Evolutionary conservation across 768 basidiomycete genomes (phyloP).

Genomic region (Mycena epipterygia): DNA sequence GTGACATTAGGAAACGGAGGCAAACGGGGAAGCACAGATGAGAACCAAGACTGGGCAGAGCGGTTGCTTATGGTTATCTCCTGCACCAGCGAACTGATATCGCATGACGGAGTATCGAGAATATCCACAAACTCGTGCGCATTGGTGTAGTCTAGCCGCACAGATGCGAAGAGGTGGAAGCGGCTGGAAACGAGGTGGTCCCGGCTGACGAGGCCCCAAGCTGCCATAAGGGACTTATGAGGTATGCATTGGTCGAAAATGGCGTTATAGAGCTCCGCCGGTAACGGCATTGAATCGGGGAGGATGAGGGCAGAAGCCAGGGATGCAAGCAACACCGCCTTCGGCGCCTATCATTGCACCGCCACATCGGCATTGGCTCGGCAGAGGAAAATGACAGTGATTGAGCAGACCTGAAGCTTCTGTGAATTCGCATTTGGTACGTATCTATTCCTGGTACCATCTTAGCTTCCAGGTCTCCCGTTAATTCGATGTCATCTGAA

Average conservation of each 20-base stretch:
- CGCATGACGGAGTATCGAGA: neutral
- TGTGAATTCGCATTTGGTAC: no score
- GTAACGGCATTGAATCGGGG: conserved; percentile 4
- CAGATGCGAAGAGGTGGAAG: conserved; percentile 6
- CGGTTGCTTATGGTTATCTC: neutral
- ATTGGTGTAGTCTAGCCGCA: neutral
- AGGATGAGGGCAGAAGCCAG: no score
- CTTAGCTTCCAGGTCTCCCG: no score
- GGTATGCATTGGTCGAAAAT: conserved; percentile 10
- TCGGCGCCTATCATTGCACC: no score
- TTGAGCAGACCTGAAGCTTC: no score
- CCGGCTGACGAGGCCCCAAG: conserved; percentile 12
- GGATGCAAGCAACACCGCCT: no score
- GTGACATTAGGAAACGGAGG: neutral
- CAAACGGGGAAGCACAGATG: neutral
- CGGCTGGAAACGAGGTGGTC: conserved; percentile 1
- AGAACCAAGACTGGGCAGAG: neutral
- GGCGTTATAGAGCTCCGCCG: neutral
- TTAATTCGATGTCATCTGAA: no score
- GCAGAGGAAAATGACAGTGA: no score
- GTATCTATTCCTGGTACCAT: no score
- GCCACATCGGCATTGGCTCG: no score
- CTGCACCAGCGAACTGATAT: neutral
- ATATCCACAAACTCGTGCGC: neutral
- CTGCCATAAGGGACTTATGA: neutral